Conservation (phyloP, 345 rosid species). For the Ricinus communis region DNA sequence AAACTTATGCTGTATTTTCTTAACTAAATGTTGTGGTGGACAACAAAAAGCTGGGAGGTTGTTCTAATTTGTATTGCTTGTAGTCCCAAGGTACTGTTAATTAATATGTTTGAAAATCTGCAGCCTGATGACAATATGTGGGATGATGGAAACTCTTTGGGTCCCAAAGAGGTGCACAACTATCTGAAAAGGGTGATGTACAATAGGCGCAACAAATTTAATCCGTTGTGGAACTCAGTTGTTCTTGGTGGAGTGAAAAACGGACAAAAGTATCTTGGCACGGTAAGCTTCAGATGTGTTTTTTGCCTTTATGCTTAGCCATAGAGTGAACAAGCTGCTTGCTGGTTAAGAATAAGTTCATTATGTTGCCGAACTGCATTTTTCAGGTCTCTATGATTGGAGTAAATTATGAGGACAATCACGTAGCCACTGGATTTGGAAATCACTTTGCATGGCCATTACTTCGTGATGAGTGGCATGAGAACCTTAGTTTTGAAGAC, state of each 20-base stretch:
- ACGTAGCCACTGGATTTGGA: conserved; percentile 96
- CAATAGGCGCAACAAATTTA: conserved; percentile 91
- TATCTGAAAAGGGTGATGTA: conserved; percentile 93
- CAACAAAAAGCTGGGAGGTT: background rate
- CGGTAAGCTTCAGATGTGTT: conserved; percentile 42
- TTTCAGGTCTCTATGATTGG: conserved; percentile 89
- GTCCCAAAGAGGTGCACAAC: conserved; percentile 98
- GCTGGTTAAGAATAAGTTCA: too few relatives aligned
- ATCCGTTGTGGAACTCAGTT: conserved; percentile 96
- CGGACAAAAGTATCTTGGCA: conserved; percentile 91
- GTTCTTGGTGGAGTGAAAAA: conserved; percentile 96
- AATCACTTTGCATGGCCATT: conserved; percentile 96
- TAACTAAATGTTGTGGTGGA: too few relatives aligned
- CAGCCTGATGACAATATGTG: conserved; percentile 98
- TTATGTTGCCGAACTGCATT: background rate
- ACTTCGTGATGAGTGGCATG: conserved; percentile 94
- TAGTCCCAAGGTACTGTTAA: conserved; percentile 9
- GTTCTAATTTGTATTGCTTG: background rate
- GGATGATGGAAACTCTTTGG: conserved; percentile 99
- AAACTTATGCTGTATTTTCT: background rate
- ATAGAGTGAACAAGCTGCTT: background rate
- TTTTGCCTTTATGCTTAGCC: background rate
- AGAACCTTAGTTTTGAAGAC: conserved; percentile 84
- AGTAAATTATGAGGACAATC: conserved; percentile 85
- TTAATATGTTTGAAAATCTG: conserved; percentile 24